Evolutionary conservation across 208 protist species (phyloP), one percentile per base, ranked within the genome.

Genomic region (Novymonas esmeraldas): DNA sequence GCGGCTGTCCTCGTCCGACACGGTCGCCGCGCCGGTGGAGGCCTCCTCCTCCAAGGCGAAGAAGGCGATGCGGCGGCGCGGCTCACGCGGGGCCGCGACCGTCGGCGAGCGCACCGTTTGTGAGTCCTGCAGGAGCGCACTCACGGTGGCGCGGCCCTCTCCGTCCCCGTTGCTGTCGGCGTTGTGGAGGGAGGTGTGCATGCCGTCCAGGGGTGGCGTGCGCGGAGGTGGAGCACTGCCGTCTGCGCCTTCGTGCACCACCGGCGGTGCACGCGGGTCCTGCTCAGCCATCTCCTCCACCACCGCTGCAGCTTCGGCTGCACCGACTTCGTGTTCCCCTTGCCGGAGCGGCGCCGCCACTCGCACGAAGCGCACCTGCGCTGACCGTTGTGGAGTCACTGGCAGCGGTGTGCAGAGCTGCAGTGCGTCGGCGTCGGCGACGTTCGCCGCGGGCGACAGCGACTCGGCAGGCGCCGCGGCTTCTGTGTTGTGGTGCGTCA

Each of bases 321-420:
- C 33, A 6, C 29, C 0, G 6, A 6, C 31, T 4, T 10, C 28
- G 20, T 54, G 29, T 11, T 55, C 45, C 3, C 31, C 45, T 16
- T 39, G 28, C 18, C 38, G 22, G 22, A 49, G 50, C 31, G 67
- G 41, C 33, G 45, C 61, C 28, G 39, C 20, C 18, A 38, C 49
- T 10, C 67, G 58, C 18, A 66, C 50, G 59, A 54, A 73, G 10
- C 51, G 58, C 57, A 34, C 28, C 42, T 50, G 57, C 41, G 20
- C 26, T 24, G 59, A 50, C 1, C 41, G 67, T n/a, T 55, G 38
- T 16, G 67, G 67, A 18, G 67, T 60, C 7, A 61, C 42, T 48
- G 67, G 67, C 36, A 55, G 18, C 28, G 46, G 22, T 38, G 45
- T 42, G 26, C 24, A 6, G 29, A 7, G 2, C 14, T 0, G n/a